Base-by-base conservation (phyloP, 495 filamentous ascomycete species). In the Aspergillus avenaceus region DNA sequence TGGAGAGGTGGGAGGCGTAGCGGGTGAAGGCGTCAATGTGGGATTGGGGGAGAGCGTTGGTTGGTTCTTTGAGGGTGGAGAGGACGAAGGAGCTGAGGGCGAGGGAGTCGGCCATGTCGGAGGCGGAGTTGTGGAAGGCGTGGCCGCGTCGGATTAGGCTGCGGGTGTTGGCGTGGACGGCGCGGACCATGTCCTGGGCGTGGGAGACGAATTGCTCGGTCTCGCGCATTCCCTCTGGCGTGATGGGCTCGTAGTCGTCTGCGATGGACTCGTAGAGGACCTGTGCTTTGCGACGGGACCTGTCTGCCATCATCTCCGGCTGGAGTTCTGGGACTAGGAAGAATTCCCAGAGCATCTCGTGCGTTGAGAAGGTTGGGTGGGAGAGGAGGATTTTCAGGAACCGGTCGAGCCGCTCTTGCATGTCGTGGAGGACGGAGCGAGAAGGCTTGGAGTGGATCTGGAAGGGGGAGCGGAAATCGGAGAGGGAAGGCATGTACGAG, bases 321-420 rank as follows among this genome's bases (percentile, higher is more conserved):
- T 96, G 90, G 16, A 97, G 78, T 49, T 99, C 95, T 2, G 95
- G 95, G 13, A 97, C 92, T 2, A 99, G 80, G 67, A 99, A 95
- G 70, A 99, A 99, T 58, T 99, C 95, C 95, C 95, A 99, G 6
- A 99, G 75, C 78, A 97, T 88, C 72, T 99, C 95, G 61, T 97
- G 95, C 0, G 88, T 97, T 1, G 90, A 83, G 64, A 99, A 97
- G 5, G 93, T 97, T 3, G 95, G 87, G 60, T 99, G 95, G 0
- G 81, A 74, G 26, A 99, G 75, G 19, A 99, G 76, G 7, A 90
- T 87, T 38, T 87, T 86, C 49, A 99, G 69, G 58, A 97, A 96
- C 27, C 80, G 81, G 67, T 97, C 90, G 7, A 96, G 82, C 24
- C 86, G 85, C 38, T 91, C 69, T 65, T 97, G 95, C 24, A 90